phyloP scores from a whole-genome alignment of 2,329 filamentous ascomycete genomes.

The Aspergillus puulaauensis region DNA sequence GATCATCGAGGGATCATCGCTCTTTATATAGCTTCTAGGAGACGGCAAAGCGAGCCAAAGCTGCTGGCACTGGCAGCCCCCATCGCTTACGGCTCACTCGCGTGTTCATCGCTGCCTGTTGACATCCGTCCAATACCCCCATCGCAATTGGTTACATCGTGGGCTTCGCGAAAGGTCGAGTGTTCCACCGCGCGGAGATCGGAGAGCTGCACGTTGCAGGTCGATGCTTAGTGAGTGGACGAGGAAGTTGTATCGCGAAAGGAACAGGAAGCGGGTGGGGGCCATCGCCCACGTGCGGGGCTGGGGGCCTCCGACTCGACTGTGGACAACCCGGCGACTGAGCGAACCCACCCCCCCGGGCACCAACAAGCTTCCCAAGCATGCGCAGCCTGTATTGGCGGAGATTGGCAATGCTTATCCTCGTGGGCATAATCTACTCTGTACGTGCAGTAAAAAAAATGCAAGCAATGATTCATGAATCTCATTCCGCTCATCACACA shows the following conservation, averaged over 20 bases:
- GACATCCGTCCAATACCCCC: not conserved
- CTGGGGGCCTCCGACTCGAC: not conserved
- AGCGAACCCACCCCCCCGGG: not conserved
- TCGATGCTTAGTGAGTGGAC: slow-evolving; percentile 15
- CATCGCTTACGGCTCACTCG: not conserved
- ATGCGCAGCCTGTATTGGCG: not conserved
- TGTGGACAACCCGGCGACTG: not conserved
- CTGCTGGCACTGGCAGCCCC: not conserved
- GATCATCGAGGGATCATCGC: not conserved
- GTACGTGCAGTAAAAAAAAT: no score
- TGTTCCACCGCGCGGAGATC: slow-evolving; percentile 1
- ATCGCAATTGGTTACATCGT: slow-evolving; percentile 8
- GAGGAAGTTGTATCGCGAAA: not conserved
- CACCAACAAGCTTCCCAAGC: slow-evolving; percentile 10
- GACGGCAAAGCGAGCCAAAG: not conserved
- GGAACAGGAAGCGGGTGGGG: slow-evolving; percentile 4
- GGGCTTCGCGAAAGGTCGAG: not conserved
- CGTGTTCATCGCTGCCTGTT: not conserved
- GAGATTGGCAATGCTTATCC: slow-evolving; percentile 1
- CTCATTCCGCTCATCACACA: slow-evolving; percentile 1
- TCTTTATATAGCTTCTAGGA: not conserved
- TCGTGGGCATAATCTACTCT: not conserved
- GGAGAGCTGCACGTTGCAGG: slow-evolving; percentile 15
- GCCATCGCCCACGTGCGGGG: not conserved
- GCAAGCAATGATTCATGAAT: not conserved